Evolutionary conservation across 495 filamentous ascomycete genomes (phyloP).

Genomic region (Xylaria sp.): DNA sequence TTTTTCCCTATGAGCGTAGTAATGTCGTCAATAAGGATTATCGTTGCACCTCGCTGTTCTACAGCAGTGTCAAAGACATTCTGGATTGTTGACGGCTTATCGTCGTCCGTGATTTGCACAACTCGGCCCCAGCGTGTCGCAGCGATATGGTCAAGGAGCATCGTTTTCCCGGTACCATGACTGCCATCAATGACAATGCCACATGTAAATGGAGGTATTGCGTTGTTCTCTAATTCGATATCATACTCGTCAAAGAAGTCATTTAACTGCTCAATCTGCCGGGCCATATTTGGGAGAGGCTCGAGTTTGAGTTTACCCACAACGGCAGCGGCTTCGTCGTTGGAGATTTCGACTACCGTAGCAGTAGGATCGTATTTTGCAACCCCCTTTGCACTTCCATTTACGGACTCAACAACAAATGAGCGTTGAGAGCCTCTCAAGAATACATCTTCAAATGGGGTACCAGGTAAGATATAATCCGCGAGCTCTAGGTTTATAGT

Average conservation of each 20-base stretch:
- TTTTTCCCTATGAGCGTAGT: conserved; percentile 76
- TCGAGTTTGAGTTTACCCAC: conserved; percentile 48
- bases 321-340: conserved; percentile 29
- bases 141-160: conserved; percentile 71
- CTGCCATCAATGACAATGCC: conserved; percentile 81
- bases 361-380: conserved; percentile 48
- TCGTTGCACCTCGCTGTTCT: conserved; percentile 71
- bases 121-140: conserved; percentile 73
- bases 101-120: conserved; percentile 62
- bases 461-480: conserved; percentile 56
- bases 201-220: conserved; percentile 48
- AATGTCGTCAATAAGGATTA: conserved; percentile 83
- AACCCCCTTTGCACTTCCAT: conserved; percentile 46
- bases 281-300: conserved; percentile 68
- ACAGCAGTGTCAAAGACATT: conserved; percentile 75
- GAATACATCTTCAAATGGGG: conserved; percentile 56
- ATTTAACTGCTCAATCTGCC: conserved; percentile 71
- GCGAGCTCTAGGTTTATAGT: conserved; percentile 43
- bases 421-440: conserved; percentile 53
- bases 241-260: conserved; percentile 68
- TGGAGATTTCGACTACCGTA: conserved; percentile 45
- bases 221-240: conserved; percentile 39
- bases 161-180: conserved; percentile 82
- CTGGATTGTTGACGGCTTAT: conserved; percentile 66
- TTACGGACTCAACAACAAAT: conserved; percentile 56